Evolutionary conservation across 2,329 filamentous ascomycete species (phyloP), one percentile per base, ranked within the genome.

Genomic region (Fusarium nematophilum): DNA sequence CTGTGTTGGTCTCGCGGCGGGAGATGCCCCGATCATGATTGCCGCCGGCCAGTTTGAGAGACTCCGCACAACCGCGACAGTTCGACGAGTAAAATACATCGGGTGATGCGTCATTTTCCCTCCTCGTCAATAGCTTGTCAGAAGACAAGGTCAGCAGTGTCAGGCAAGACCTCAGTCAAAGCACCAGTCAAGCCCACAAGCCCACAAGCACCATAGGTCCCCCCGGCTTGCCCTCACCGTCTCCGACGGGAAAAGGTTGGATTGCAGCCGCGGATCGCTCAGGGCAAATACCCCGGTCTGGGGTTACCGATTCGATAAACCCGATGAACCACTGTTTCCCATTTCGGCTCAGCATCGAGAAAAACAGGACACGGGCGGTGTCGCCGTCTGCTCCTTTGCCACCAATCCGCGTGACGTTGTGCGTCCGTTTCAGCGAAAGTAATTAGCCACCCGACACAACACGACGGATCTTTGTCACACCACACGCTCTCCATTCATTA

Each of bases 81-180:
- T 31, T 47, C 17, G 21, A 6, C 21, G 21, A 21, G 21, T n/a
- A 21, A 36, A 17, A 38, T 23, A 27, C 29, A 37, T 48, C 33
- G 14, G 31, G 33, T 39, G 45, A 48, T 48, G 45, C 45, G 45
- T 8, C 14, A 48, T 48, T 48, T 48, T 39, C 8, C 17, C 21
- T 31, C 45, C 29, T 15, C 14, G 21, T 26, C 31, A 40, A 14
- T 17, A 15, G 10, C n/a, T 25, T 40, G n/a, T 40, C 45, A 39
- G 26, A 47, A 47, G 26, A 25, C 45, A 33, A 23, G 9, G 9
- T 49, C 36, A 33, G 36, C 26, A 30, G 26, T 30, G 13, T 42
- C 39, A 21, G 14, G 38, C 29, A 40, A 39, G 15, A 15, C 34
- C 45, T 30, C 25, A 39, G 17, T 21, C 26, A 30, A 27, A 29